These are phyloP conservation scores for Casuarina equisetifolia DNA, from an alignment of 306 rosid species.

Conservation along the genomic window DNA sequence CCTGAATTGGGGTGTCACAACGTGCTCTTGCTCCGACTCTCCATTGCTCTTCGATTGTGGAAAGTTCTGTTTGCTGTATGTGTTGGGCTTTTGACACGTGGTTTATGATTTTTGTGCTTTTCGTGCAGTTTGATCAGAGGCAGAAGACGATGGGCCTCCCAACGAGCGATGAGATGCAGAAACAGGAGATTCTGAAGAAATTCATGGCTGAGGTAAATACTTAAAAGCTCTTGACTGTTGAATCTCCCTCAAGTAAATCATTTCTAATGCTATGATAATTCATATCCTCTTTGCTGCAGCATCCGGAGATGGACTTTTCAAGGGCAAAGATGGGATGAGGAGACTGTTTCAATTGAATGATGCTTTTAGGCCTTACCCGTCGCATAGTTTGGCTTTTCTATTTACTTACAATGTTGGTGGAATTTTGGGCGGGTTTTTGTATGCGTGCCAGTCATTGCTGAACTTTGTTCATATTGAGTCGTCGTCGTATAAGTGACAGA, in stretches of 20 bases:
- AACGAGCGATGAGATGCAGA: conserved; percentile 80
- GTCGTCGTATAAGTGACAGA: not conserved
- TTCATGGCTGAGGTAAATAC: conserved; percentile 71
- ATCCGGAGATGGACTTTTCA: conserved; percentile 95
- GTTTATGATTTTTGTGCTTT: conserved; percentile 1
- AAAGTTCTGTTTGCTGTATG: not conserved
- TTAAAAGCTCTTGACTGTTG: not conserved
- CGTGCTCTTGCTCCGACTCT: not conserved
- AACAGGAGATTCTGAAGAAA: conserved; percentile 79
- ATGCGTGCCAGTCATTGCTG: not conserved
- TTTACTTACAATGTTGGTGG: not conserved
- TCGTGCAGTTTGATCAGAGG: conserved; percentile 82
- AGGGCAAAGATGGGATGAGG: conserved; percentile 58
- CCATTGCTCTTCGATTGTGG: not conserved
- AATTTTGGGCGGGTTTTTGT: not conserved
- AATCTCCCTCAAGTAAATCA: not conserved
- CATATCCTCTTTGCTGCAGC: conserved; percentile 50
- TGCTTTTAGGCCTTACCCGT: not conserved
- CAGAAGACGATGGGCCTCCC: conserved; percentile 91
- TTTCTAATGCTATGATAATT: not conserved
- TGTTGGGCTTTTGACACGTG: not conserved
- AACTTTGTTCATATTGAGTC: not conserved
- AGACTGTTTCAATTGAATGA: not conserved
- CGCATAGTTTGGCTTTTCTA: not conserved
- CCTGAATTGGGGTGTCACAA: not conserved